Evolutionary conservation across 2,329 filamentous ascomycete genomes (phyloP).

Genomic region (Teratosphaeriaceae sp.): DNA sequence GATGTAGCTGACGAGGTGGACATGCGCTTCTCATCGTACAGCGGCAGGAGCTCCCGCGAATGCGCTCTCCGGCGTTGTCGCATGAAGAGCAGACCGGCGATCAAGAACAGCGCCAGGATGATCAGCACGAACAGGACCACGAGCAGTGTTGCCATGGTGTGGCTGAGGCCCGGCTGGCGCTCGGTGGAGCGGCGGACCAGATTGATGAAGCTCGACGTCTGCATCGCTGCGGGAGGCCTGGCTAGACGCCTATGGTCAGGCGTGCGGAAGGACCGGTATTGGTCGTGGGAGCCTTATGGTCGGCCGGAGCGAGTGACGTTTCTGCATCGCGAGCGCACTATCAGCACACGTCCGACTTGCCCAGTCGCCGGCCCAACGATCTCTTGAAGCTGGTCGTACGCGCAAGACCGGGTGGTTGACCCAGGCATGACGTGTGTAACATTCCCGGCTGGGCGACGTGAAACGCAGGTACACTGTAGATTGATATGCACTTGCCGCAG

Average conservation of each 20-base stretch:
- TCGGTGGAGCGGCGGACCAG: slow-evolving; percentile 47
- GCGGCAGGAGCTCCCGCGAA: slow-evolving; percentile 52
- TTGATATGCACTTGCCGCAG: not conserved
- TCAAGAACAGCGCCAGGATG: slow-evolving; percentile 62
- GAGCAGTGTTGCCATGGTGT: slow-evolving; percentile 66
- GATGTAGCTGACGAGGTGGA: slow-evolving; percentile 39
- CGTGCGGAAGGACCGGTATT: too few species aligned
- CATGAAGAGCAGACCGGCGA: slow-evolving; percentile 64
- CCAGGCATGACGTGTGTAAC: slow-evolving; percentile 10
- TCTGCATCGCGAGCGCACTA: too few species aligned
- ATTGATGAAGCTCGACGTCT: slow-evolving; percentile 25
- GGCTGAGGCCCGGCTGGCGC: slow-evolving; percentile 43
- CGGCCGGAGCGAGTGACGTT: too few species aligned
- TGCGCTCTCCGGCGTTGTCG: slow-evolving; percentile 54
- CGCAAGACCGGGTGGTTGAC: too few species aligned
- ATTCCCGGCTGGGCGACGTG: not conserved
- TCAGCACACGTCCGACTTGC: too few species aligned
- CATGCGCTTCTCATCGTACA: slow-evolving; percentile 58
- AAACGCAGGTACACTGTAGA: not conserved
- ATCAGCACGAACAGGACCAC: slow-evolving; percentile 73
- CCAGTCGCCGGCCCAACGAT: too few species aligned
- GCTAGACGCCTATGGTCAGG: too few species aligned
- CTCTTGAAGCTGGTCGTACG: too few species aligned
- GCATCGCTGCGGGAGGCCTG: not conserved
- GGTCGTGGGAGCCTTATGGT: too few species aligned